phyloP scores from a whole-genome alignment of 495 filamentous ascomycete species.

The Daldinia caldariorum region DNA sequence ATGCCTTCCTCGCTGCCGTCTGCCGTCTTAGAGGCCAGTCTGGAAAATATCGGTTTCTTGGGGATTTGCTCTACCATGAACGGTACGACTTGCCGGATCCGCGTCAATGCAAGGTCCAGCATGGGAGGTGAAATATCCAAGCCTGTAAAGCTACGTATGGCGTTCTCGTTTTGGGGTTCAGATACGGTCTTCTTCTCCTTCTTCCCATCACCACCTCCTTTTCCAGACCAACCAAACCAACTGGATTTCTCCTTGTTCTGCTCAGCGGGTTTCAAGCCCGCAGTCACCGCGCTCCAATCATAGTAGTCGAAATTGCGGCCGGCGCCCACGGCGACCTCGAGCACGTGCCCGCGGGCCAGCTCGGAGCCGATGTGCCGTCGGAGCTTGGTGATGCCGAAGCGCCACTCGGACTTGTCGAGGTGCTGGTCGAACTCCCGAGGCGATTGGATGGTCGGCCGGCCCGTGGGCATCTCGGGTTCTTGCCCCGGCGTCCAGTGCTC shows the following conservation, averaged over 20 bases:
- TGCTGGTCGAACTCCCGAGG: slow-evolving; percentile 70
- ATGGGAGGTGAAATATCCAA: slow-evolving; percentile 57
- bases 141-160: slow-evolving; percentile 56
- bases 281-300: slow-evolving; percentile 53
- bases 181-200: slow-evolving; percentile 3
- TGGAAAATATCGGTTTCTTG: slow-evolving; percentile 45
- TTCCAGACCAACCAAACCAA: slow-evolving; percentile 34
- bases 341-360: slow-evolving; percentile 76
- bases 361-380: slow-evolving; percentile 68
- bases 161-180: slow-evolving; percentile 18
- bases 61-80: slow-evolving; percentile 45
- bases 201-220: slow-evolving; percentile 23
- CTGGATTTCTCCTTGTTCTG: slow-evolving; percentile 25
- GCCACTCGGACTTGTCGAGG: slow-evolving; percentile 71
- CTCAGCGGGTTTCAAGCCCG: slow-evolving; percentile 24
- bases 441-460: slow-evolving; percentile 47
- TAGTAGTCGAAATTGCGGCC: slow-evolving; percentile 87
- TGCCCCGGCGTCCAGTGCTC: slow-evolving; percentile 36
- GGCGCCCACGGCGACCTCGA: slow-evolving; percentile 92
- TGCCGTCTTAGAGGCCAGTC: slow-evolving; percentile 32
- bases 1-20: slow-evolving; percentile 40
- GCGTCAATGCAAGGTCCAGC: slow-evolving; percentile 54
- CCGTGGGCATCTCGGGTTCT: slow-evolving; percentile 45
- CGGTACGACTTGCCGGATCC: slow-evolving; percentile 48
- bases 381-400: slow-evolving; percentile 70